Percentiles rank a stretch among this genome's conserved stretches.
Conservation (phyloP, 192 early-diverging fungal species). For the Dissophora globulifera region DNA sequence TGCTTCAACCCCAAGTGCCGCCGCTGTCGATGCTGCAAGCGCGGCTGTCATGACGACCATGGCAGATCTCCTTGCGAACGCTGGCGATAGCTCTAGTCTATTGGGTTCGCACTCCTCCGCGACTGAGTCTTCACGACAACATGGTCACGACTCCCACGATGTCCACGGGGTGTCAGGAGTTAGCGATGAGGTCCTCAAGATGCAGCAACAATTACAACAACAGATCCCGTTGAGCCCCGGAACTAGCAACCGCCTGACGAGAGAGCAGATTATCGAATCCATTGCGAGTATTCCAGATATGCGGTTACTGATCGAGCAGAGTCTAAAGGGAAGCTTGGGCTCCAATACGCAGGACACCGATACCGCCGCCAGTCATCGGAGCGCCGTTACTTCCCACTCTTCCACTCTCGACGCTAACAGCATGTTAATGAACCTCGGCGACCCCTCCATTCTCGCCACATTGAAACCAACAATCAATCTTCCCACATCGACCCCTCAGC, state of each 20-base stretch:
- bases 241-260: conserved; percentile 11
- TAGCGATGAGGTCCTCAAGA: conserved; percentile 25
- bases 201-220: conserved; percentile 44
- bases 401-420: conserved; percentile 9
- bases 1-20: background rate
- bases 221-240: conserved; percentile 26
- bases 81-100: conserved; percentile 2
- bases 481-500: conserved; percentile 5
- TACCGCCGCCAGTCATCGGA: background rate
- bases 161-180: background rate
- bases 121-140: background rate
- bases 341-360: background rate
- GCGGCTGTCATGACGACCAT: conserved; percentile 24
- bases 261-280: conserved; percentile 41
- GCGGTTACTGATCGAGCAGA: conserved; percentile 37
- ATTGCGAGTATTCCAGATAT: conserved; percentile 30
- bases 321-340: conserved; percentile 17
- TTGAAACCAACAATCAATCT: conserved; percentile 18
- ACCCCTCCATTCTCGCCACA: conserved; percentile 35
- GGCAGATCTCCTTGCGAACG: conserved; percentile 31
- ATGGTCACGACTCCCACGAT: background rate
- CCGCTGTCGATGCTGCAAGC: background rate
- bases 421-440: conserved; percentile 22
- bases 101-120: background rate
- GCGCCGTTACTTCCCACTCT: background rate